Evolutionary conservation across 2,329 filamentous ascomycete genomes (phyloP).

Genomic region (Nothopassalora personata): DNA sequence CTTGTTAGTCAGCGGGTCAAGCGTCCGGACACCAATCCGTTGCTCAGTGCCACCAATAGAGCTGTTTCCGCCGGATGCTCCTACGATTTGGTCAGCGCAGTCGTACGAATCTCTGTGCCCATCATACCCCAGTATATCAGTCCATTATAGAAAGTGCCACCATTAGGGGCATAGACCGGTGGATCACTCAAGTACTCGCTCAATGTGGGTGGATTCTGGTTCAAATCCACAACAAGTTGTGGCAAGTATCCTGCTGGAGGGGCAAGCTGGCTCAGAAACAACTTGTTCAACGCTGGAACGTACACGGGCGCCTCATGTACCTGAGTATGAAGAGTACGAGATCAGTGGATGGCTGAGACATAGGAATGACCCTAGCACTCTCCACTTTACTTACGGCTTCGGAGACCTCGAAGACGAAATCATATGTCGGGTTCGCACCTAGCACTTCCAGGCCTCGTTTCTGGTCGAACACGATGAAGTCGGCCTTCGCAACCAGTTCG

Average conservation of each 20-base stretch:
- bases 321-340: too few species aligned
- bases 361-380: too few species aligned
- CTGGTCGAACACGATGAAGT: conserved; percentile 35
- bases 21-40: conserved; percentile 33
- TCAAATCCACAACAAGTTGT: conserved; percentile 34
- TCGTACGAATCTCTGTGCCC: neutral
- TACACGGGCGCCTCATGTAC: conserved; percentile 43
- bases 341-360: too few species aligned
- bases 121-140: conserved; percentile 34
- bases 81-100: neutral
- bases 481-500: conserved; percentile 18
- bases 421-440: conserved; percentile 31
- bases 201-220: conserved; percentile 38
- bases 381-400: neutral
- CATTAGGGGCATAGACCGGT: conserved; percentile 41
- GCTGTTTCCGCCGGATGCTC: neutral
- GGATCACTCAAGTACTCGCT: conserved; percentile 37
- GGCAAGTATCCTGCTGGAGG: neutral
- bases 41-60: neutral
- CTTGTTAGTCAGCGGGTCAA: conserved; percentile 41
- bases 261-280: neutral
- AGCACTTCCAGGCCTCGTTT: conserved; percentile 30
- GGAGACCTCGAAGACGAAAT: conserved; percentile 24
- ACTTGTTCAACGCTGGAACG: conserved; percentile 33
- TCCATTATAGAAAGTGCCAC: conserved; percentile 37